Conservation (phyloP, 2,329 filamentous ascomycete genomes). For the Capronia coronata region DNA sequence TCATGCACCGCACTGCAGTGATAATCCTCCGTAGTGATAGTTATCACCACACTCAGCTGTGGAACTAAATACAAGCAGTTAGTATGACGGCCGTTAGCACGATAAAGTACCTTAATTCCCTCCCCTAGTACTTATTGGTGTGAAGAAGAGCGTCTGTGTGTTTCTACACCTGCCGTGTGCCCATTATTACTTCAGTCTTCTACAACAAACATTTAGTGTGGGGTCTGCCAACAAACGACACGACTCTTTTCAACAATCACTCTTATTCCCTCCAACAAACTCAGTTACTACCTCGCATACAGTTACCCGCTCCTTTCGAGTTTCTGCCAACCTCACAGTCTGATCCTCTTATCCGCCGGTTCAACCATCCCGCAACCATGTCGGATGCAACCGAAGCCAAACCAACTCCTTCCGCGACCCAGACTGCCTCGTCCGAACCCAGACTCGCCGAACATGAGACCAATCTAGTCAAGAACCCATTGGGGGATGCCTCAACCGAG, state of each 20-base stretch:
- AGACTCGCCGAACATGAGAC: slow-evolving; percentile 25
- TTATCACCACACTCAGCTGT: too few species aligned
- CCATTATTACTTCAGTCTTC: background rate
- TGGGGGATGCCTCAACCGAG: slow-evolving; percentile 18
- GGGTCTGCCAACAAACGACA: slow-evolving; percentile 19
- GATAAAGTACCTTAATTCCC: too few species aligned
- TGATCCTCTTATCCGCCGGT: slow-evolving; percentile 6
- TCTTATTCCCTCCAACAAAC: background rate
- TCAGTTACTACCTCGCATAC: too few species aligned
- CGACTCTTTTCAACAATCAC: background rate
- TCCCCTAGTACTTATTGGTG: too few species aligned
- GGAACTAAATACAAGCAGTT: too few species aligned
- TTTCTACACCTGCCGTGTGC: background rate
- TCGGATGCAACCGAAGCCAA: slow-evolving; percentile 24
- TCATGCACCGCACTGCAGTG: background rate
- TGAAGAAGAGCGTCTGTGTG: background rate
- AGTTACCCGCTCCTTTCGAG: background rate
- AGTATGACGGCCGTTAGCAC: background rate
- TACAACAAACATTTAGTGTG: slow-evolving; percentile 11
- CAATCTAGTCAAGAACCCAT: slow-evolving; percentile 24
- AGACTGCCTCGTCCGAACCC: slow-evolving; percentile 23
- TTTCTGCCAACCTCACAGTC: background rate
- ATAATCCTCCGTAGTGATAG: background rate
- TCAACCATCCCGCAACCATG: slow-evolving; percentile 15
- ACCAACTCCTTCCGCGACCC: slow-evolving; percentile 24